Evolutionary conservation across 495 filamentous ascomycete genomes (phyloP), one percentile per base, ranked within the genome.

Genomic region (Penicillium paxilli): DNA sequence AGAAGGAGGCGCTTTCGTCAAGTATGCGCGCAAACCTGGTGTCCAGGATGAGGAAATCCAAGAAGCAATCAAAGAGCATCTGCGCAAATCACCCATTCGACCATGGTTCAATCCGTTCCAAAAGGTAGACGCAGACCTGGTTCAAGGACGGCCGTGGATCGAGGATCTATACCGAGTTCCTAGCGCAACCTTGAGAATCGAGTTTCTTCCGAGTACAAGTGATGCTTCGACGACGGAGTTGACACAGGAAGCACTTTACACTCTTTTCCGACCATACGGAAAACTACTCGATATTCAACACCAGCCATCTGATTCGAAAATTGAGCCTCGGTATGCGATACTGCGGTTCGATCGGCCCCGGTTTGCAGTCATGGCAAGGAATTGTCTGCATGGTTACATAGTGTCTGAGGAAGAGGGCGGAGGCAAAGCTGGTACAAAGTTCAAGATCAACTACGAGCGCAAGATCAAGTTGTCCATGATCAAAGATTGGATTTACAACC

Each of bases 1-100:
- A 59, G 94, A 98, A 66, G 95, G 93, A 20, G 94, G 95, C 8
- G 90, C 91, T 7, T 98, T 94, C 69, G 84, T 97, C 60, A 97
- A 96, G 66, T 94, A 95, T 69, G 77, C 78, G 6, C 79, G 90
- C 59, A 75, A 81, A 16, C 60, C 71, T 9, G 76, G 73, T 3
- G 71, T 83, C 14, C 69, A 74, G 1, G 62, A 73, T 21, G 66
- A 77, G 9, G 83, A 87, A 19, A 80, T 96, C 20, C 86, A 88
- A 66, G 61, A 63, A 35, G 65, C 66, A 0, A 59, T 87, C 3
- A 73, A 79, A 21, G 54, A 70, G 0, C 75, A 88, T 55, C 74
- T 97, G 1, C 70, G 79, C 38, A 73, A 91, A 44, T 76, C 86
- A n/a, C 85, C 84, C 0, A 84, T 96, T 44, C 88, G 82, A 55